phyloP scores from a whole-genome alignment of 2,329 filamentous ascomycete species.

The Magnaporthiopsis rhizophila region DNA sequence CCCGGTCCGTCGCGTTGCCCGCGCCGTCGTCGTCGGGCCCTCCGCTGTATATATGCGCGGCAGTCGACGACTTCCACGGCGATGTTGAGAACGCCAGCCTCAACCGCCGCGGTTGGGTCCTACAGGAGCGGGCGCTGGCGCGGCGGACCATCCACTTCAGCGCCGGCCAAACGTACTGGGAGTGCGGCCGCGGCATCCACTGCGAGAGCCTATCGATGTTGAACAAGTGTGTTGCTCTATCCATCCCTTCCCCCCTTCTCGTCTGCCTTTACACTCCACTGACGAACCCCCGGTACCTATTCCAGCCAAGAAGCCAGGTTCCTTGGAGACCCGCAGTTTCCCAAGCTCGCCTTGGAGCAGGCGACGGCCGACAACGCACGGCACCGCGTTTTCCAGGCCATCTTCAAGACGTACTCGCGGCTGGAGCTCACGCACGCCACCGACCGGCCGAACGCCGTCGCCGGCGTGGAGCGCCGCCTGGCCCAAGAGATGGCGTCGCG shows the following conservation, averaged over 20 bases:
- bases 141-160: constrained; percentile 8
- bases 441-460: constrained; percentile 24
- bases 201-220: too few species aligned
- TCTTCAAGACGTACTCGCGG: constrained; percentile 23
- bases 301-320: too few species aligned
- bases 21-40: not conserved
- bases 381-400: constrained; percentile 13
- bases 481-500: constrained; percentile 13
- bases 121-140: constrained; percentile 9
- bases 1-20: too few species aligned
- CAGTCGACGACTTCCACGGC: constrained; percentile 24
- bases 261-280: not conserved
- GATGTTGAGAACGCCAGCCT: constrained; percentile 23
- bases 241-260: too few species aligned
- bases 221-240: too few species aligned
- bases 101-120: constrained; percentile 14
- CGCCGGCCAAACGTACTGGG: constrained; percentile 5
- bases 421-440: constrained; percentile 15
- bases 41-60: not conserved
- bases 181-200: constrained; percentile 3
- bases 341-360: too few species aligned
- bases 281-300: too few species aligned
- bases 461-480: constrained; percentile 23
- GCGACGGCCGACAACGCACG: too few species aligned
- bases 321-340: too few species aligned